phyloP scores from a whole-genome alignment of 1,284 basidiomycete genomes.

The Austroboletus novae-zelandiae region DNA sequence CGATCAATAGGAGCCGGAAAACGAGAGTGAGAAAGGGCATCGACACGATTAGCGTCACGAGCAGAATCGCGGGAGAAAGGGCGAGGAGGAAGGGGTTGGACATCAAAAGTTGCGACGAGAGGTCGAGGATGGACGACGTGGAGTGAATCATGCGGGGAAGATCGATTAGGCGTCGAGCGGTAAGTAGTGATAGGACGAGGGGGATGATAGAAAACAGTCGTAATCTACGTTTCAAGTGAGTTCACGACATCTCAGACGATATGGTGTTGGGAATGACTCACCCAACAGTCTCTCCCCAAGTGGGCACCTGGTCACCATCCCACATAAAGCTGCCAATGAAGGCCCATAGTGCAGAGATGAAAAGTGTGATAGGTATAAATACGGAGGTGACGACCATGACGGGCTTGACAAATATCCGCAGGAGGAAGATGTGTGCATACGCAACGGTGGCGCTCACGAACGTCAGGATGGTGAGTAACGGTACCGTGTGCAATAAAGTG shows the following conservation, averaged over 20 bases:
- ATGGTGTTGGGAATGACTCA: constrained; percentile 34
- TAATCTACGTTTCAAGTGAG: constrained; percentile 40
- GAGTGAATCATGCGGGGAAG: constrained; percentile 66
- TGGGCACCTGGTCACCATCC: constrained; percentile 63
- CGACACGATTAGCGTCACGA: constrained; percentile 67
- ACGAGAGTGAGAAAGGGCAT: constrained; percentile 85
- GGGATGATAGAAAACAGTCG: constrained; percentile 79
- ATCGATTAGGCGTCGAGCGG: constrained; percentile 68
- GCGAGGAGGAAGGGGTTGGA: constrained; percentile 80
- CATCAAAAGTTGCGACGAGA: constrained; percentile 77
- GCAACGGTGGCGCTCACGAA: constrained; percentile 69
- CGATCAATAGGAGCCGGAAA: constrained; percentile 78
- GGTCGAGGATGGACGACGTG: constrained; percentile 75
- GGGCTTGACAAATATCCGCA: constrained; percentile 78
- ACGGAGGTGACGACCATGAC: constrained; percentile 79
- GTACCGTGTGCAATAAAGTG: constrained; percentile 79
- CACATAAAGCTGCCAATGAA: constrained; percentile 90
- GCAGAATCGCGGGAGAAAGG: constrained; percentile 76
- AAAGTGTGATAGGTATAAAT: constrained; percentile 77
- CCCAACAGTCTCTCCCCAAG: constrained; percentile 83
- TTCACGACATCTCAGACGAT: neutral
- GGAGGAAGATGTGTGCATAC: constrained; percentile 74
- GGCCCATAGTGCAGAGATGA: constrained; percentile 83
- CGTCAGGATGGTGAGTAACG: constrained; percentile 78
- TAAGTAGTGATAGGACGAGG: constrained; percentile 65